These are phyloP conservation scores for Cardamine occulta DNA, from an alignment of 345 rosid species.

Conservation along the genomic window DNA sequence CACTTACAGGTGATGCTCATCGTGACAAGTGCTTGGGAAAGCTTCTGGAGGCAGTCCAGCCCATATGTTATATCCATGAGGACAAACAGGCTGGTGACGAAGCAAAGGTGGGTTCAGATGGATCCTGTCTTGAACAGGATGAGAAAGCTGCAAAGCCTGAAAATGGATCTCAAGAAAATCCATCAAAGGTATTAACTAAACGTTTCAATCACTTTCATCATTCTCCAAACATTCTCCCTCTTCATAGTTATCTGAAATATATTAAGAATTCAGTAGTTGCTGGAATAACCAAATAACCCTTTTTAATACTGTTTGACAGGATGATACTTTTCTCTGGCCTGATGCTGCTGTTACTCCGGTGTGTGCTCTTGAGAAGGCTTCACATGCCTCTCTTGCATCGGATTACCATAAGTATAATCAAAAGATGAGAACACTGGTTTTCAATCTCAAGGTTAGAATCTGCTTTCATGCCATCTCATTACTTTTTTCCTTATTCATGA, in stretches of 20 bases:
- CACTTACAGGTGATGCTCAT: slow-evolving; percentile 69
- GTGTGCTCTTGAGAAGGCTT: slow-evolving; percentile 80
- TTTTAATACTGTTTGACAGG: slow-evolving; percentile 48
- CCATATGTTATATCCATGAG: slow-evolving; percentile 59
- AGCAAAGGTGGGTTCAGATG: slow-evolving; percentile 52
- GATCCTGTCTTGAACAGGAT: slow-evolving; percentile 36
- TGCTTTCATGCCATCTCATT: slow-evolving; percentile 23
- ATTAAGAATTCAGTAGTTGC: slow-evolving; percentile 26
- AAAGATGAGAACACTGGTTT: slow-evolving; percentile 76
- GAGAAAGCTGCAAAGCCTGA: slow-evolving; percentile 37
- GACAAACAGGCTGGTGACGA: slow-evolving; percentile 46
- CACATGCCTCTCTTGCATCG: slow-evolving; percentile 65
- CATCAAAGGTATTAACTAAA: slow-evolving; percentile 47
- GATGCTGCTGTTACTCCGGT: slow-evolving; percentile 83
- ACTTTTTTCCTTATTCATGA: slow-evolving; percentile 4
- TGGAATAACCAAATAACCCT: slow-evolving; percentile 16
- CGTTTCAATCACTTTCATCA: neutral
- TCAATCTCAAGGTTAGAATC: slow-evolving; percentile 81
- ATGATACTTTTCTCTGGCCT: slow-evolving; percentile 73
- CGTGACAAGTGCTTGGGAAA: slow-evolving; percentile 91
- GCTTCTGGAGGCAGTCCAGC: slow-evolving; percentile 81
- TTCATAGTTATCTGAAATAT: neutral
- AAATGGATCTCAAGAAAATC: slow-evolving; percentile 57
- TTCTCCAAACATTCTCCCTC: slow-evolving; percentile 11
- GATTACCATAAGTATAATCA: slow-evolving; percentile 93